Conservation (phyloP, 2,329 filamentous ascomycete genomes). For the Ceratocystis colombiana region DNA sequence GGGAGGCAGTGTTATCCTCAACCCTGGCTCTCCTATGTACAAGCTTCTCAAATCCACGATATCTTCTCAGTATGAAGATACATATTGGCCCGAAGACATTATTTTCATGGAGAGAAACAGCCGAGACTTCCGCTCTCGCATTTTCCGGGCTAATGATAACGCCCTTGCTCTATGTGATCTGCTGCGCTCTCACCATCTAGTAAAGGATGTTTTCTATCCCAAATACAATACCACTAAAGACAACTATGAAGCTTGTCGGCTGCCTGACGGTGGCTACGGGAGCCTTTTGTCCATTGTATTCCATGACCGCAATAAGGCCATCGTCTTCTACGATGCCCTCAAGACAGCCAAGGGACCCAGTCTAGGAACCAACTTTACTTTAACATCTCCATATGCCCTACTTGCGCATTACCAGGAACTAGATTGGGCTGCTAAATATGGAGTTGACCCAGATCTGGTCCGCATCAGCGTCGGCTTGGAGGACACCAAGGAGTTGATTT, state of each 20-base stretch:
- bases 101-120: constrained; percentile 96
- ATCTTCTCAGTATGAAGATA: constrained; percentile 64
- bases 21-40: constrained; percentile 62
- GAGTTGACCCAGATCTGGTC: constrained; percentile 70
- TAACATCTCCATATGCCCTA: constrained; percentile 82
- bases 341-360: constrained; percentile 89
- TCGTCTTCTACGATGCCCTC: constrained; percentile 74
- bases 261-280: constrained; percentile 72
- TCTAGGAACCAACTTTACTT: constrained; percentile 90
- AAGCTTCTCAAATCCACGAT: constrained; percentile 55
- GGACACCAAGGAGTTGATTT: constrained; percentile 55
- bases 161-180: constrained; percentile 73
- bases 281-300: constrained; percentile 82
- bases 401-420: constrained; percentile 86
- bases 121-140: constrained; percentile 74
- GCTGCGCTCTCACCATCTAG: constrained; percentile 48
- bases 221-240: constrained; percentile 59
- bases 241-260: constrained; percentile 70
- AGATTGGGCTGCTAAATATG: constrained; percentile 76
- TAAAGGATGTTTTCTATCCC: constrained; percentile 80
- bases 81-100: constrained; percentile 87
- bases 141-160: constrained; percentile 75
- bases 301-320: constrained; percentile 55
- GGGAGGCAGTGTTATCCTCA: constrained; percentile 66
- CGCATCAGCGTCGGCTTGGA: constrained; percentile 86